Conservation (phyloP, 176 grass and related monocot genomes). For the Oryza longistaminata region DNA sequence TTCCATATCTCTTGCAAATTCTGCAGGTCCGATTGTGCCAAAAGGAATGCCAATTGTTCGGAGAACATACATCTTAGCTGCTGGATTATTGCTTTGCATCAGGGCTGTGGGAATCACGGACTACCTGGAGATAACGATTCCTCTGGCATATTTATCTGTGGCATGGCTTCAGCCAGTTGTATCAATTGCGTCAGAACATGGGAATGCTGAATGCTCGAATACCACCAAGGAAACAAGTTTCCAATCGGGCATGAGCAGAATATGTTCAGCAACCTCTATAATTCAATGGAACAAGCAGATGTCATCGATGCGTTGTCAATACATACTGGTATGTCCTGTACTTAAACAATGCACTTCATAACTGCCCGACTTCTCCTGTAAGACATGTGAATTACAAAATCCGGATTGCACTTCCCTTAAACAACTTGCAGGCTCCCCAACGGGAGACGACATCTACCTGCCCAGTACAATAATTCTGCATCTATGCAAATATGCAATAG, state of each 20-base stretch:
- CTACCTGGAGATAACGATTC: slow-evolving; percentile 27
- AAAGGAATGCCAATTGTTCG: neutral
- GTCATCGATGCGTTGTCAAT: neutral
- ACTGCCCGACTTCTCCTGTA: neutral
- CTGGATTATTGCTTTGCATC: neutral
- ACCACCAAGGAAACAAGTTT: slow-evolving; percentile 28
- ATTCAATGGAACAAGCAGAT: slow-evolving; percentile 19
- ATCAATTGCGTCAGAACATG: slow-evolving; percentile 13
- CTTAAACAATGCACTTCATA: slow-evolving; percentile 15
- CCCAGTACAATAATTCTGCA: slow-evolving; percentile 31
- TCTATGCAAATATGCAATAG: neutral
- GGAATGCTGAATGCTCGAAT: slow-evolving; percentile 27
- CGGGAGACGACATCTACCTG: slow-evolving; percentile 9
- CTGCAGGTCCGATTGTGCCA: slow-evolving; percentile 10
- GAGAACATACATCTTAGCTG: neutral
- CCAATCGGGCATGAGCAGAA: slow-evolving; percentile 43
- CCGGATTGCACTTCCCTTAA: slow-evolving; percentile 4
- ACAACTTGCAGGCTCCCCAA: neutral
- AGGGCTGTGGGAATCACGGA: slow-evolving; percentile 14
- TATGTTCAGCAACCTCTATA: slow-evolving; percentile 23
- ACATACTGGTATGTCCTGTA: slow-evolving; percentile 8
- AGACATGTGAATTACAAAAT: neutral
- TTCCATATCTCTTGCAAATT: slow-evolving; percentile 24
- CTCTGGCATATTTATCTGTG: slow-evolving; percentile 28
- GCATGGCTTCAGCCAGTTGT: neutral